A percentile compares a stretch with the other conserved stretches of the same genome.
phyloP scores from a whole-genome alignment of 148 eudicot genomes.

The Heliamphora exappendiculata region DNA sequence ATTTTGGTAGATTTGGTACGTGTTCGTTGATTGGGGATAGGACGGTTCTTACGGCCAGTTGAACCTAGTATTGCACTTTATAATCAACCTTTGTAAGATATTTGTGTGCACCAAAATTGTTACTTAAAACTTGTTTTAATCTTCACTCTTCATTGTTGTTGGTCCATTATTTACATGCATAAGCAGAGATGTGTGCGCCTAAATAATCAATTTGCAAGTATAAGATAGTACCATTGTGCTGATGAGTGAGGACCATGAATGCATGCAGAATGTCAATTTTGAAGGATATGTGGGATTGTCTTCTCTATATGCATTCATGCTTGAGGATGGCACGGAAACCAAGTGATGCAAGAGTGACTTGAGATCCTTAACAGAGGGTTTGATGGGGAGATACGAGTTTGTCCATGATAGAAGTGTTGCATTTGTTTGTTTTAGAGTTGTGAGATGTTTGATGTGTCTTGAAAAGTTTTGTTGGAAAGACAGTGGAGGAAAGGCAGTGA shows the following conservation, averaged over 20 bases:
- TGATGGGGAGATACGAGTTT: background rate
- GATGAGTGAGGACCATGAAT: background rate
- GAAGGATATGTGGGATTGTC: background rate
- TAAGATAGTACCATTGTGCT: background rate
- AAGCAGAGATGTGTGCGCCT: background rate
- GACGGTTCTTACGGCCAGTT: no score
- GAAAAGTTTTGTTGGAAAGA: background rate
- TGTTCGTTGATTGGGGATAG: background rate
- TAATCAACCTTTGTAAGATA: no score
- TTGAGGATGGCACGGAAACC: background rate
- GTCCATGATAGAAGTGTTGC: background rate
- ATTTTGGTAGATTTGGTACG: background rate
- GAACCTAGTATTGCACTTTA: no score
- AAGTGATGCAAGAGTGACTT: background rate
- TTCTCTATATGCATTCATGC: background rate
- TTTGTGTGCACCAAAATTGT: no score
- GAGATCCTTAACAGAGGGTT: background rate
- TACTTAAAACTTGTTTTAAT: background rate
- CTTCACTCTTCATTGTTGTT: background rate
- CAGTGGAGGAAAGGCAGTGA: background rate
- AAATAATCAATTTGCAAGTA: background rate
- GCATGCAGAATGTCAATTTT: background rate
- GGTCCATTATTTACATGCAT: no score
- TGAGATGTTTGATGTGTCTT: background rate
- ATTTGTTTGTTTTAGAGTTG: background rate